Base-by-base conservation (phyloP, 352 stramenopile species). In the Phytophthora foliorum region DNA sequence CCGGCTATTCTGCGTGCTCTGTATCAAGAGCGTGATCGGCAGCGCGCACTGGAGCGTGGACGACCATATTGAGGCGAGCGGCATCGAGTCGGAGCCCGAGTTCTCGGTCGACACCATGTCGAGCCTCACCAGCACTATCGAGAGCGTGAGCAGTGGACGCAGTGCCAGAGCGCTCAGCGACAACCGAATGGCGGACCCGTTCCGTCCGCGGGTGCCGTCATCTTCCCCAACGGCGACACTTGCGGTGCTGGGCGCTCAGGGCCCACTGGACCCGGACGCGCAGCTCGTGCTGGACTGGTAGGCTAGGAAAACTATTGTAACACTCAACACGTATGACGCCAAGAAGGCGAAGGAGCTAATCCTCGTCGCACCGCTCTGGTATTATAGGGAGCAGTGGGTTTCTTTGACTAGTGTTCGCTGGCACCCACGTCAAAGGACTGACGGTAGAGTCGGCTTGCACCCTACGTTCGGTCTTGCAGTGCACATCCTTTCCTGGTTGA, bases 1-100 rank as follows among this genome's bases (percentile, higher is more conserved):
- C 14, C 49, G 52, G 7, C 63, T 72, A 16, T 82, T 82, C 46
- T 82, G 75, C 25, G 54, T 63, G 24, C 34, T 72, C 16, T 84
- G 76, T 39, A 54, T 84, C 27, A 65, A 71, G 36, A 63, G 46
- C 45, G 71, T 77, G 27, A 69, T 67, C 36, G 65, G 65, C 5
- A 69, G 52, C 17, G 52, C 65, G 13, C 65, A 69, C 25, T 69
- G 57, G 57, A 63, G 57, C 58, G 56, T 67, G 49, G 51, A 68
- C 44, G 48, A 65, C 36, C 65, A 72, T 31, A 53, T 62, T n/a
- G 57, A 66, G 27, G 44, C 57, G 24, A 70, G 63, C 22, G 38
- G 48, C 16, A 24, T 72, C 17, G 44, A 67, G 41, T 69, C 58
- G 31, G 58, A 57, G 17, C 27, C 51, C 27, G 65, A 64, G 21